A percentile compares a stretch with the other conserved stretches of the same genome.
Conservation (phyloP, 169 alveolate species). For the Besnoitia besnoiti region DNA sequence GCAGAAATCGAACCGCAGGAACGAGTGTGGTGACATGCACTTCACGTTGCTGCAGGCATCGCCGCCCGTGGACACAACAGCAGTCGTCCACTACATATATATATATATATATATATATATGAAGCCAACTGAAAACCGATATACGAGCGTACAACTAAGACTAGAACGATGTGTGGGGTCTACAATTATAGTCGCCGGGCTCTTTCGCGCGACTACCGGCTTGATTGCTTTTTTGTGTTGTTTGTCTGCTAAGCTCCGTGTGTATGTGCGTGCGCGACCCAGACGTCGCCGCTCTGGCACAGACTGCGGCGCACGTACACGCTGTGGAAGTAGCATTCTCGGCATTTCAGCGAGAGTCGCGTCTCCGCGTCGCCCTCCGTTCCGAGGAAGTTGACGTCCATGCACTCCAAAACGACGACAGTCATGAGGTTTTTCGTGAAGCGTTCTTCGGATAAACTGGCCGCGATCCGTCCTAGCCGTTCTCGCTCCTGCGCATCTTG, state of each 20-base stretch:
- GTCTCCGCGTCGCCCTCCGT: background rate
- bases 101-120: too few relatives aligned
- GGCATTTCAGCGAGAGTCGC: background rate
- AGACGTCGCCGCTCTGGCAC: too few relatives aligned
- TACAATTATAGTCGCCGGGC: too few relatives aligned
- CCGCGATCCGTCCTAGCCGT: background rate
- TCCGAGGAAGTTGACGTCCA: background rate
- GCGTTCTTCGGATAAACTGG: background rate
- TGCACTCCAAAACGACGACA: slow-evolving; percentile 2
- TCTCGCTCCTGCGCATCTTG: background rate
- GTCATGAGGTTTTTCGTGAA: slow-evolving; percentile 6
- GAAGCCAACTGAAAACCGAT: too few relatives aligned
- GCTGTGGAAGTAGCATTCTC: slow-evolving; percentile 11
- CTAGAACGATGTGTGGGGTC: too few relatives aligned
- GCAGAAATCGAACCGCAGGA: background rate
- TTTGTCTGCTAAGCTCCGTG: too few relatives aligned
- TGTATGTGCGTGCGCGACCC: too few relatives aligned
- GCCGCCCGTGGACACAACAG: background rate
- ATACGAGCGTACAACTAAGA: too few relatives aligned
- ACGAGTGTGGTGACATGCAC: background rate
- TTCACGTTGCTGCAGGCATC: background rate
- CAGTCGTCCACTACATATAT: background rate
- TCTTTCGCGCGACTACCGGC: too few relatives aligned
- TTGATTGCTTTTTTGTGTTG: too few relatives aligned
- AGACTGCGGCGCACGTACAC: slow-evolving; percentile 4